Evolutionary conservation across 2,329 filamentous ascomycete genomes (phyloP).

Genomic region (Exophiala lecanii-corni): DNA sequence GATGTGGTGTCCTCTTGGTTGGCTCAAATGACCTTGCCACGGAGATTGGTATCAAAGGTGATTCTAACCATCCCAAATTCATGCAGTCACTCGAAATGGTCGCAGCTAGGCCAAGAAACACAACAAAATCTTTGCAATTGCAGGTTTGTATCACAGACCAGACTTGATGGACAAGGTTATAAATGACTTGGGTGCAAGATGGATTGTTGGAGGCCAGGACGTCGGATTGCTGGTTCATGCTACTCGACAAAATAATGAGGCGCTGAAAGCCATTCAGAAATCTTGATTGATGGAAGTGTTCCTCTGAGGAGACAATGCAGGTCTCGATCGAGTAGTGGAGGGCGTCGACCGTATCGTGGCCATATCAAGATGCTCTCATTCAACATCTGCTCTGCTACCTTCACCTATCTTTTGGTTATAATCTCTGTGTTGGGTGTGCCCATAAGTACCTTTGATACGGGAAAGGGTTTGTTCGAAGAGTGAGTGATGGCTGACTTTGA

Average conservation of each 20-base stretch:
- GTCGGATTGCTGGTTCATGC: slow-evolving; percentile 2
- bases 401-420: too few relatives aligned
- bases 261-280: slow-evolving; percentile 2
- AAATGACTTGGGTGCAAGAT: slow-evolving; percentile 3
- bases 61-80: slow-evolving; percentile 6
- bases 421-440: too few relatives aligned
- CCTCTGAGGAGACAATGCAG: too few relatives aligned
- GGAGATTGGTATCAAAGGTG: slow-evolving; percentile 5
- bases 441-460: too few relatives aligned
- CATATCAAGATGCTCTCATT: too few relatives aligned
- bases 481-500: too few relatives aligned
- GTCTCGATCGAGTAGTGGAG: too few relatives aligned
- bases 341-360: too few relatives aligned
- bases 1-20: slow-evolving; percentile 5
- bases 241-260: slow-evolving; percentile 1
- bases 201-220: slow-evolving; percentile 4
- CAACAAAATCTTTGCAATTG: slow-evolving; percentile 6
- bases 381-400: too few relatives aligned
- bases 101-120: background rate
- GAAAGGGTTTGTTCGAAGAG: too few relatives aligned
- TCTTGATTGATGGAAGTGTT: background rate
- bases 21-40: slow-evolving; percentile 6
- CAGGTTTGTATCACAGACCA: slow-evolving; percentile 1
- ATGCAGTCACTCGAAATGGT: slow-evolving; percentile 4
- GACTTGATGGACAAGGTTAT: slow-evolving; percentile 6